These are phyloP conservation scores for Aegilops tauschii DNA, from an alignment of 176 grass and related monocot species.

Conservation along the genomic window DNA sequence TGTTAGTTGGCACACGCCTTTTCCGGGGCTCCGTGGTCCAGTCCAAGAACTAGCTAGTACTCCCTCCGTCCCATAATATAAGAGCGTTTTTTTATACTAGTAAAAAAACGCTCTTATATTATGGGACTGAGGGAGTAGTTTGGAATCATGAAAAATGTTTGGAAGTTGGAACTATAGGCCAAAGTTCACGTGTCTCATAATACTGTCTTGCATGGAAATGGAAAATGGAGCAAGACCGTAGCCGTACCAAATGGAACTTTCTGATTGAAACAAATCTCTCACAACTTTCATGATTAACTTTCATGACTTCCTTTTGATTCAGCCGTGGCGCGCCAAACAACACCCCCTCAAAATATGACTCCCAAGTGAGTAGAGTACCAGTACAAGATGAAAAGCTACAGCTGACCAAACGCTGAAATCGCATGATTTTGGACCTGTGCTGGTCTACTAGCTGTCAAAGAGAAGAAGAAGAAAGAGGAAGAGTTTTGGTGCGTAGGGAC, in stretches of 20 bases:
- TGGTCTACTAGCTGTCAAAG: background rate
- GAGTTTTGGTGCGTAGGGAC: constrained; percentile 13
- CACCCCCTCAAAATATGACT: background rate
- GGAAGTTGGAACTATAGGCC: background rate
- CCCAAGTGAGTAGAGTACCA: background rate
- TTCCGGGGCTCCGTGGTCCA: background rate
- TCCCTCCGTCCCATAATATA: too few species aligned
- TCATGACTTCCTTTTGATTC: background rate
- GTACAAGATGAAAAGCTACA: too few species aligned
- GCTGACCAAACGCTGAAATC: constrained; percentile 27
- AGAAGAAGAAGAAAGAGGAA: background rate
- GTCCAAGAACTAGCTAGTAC: background rate
- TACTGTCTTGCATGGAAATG: background rate
- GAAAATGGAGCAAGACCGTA: background rate
- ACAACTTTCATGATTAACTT: constrained; percentile 6
- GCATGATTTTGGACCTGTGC: background rate
- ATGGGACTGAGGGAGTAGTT: background rate
- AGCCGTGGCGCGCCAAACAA: background rate
- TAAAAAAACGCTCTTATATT: too few species aligned
- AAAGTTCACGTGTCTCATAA: background rate
- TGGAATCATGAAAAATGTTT: background rate
- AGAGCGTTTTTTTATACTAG: too few species aligned
- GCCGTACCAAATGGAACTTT: background rate
- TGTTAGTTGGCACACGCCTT: constrained; percentile 22
- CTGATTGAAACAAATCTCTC: background rate